Conservation (phyloP, 2,329 filamentous ascomycete genomes). For the Penicillium concentricum region DNA sequence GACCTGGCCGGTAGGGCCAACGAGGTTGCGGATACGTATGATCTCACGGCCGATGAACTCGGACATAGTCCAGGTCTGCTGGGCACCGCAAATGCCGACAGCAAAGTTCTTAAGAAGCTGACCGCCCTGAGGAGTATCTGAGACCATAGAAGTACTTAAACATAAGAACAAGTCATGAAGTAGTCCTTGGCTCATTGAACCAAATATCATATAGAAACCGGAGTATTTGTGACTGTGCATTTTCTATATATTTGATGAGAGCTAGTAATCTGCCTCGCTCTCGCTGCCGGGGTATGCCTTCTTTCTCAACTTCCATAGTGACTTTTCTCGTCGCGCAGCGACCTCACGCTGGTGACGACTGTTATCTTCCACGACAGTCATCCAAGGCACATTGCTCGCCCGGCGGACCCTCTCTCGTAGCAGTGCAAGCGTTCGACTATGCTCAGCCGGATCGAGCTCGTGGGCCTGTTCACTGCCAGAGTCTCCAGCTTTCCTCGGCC, state of each 20-base stretch:
- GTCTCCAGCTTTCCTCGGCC: constrained; percentile 19
- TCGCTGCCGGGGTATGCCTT: constrained; percentile 39
- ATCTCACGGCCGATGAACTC: too few species aligned
- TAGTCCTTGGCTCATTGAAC: too few species aligned
- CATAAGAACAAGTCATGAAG: too few species aligned
- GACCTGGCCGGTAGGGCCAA: too few species aligned
- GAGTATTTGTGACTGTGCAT: background rate
- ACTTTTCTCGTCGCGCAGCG: constrained; percentile 28
- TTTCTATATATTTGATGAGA: background rate
- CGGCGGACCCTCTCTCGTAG: constrained; percentile 36
- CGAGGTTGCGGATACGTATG: too few species aligned
- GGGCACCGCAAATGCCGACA: too few species aligned
- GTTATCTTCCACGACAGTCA: constrained; percentile 39
- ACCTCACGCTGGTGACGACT: constrained; percentile 29
- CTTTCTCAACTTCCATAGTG: constrained; percentile 42
- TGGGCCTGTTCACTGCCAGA: background rate
- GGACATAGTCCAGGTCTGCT: too few species aligned
- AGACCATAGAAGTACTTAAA: too few species aligned
- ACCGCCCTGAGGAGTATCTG: too few species aligned
- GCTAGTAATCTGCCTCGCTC: constrained; percentile 37
- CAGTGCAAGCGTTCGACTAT: constrained; percentile 23
- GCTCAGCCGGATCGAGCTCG: constrained; percentile 12
- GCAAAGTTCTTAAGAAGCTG: too few species aligned
- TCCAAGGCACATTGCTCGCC: constrained; percentile 43
- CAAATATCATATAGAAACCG: too few species aligned